Percentiles rank a stretch among this genome's conserved stretches.
phyloP scores from a whole-genome alignment of 345 rosid species.

The Crucihimalaya himalaica region DNA sequence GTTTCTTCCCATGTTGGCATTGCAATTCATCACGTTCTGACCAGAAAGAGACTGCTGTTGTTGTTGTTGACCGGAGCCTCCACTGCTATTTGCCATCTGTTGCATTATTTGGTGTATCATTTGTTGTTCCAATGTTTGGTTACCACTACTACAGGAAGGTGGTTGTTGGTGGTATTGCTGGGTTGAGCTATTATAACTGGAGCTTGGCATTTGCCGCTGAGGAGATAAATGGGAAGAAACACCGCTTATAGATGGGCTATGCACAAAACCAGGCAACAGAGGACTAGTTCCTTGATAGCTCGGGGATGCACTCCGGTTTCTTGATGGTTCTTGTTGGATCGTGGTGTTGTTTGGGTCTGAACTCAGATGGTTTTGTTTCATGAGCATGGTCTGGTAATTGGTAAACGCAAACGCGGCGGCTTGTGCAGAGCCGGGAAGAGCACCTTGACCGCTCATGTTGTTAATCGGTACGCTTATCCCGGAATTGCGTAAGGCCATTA shows the following conservation, averaged over 20 bases:
- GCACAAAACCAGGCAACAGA: conserved; percentile 60
- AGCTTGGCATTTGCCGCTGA: conserved; percentile 56
- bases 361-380: conserved; percentile 81
- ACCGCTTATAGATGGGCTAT: conserved; percentile 43
- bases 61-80: conserved; percentile 38
- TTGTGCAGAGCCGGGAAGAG: conserved; percentile 73
- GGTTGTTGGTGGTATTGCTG: conserved; percentile 55
- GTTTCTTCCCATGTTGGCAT: conserved; percentile 43
- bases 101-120: conserved; percentile 82
- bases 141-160: conserved; percentile 52
- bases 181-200: conserved; percentile 46
- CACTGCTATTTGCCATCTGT: conserved; percentile 58
- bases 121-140: conserved; percentile 70
- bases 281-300: conserved; percentile 62
- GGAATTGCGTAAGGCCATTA: conserved; percentile 64
- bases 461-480: conserved; percentile 57
- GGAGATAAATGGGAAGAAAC: conserved; percentile 54
- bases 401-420: conserved; percentile 79
- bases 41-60: conserved; percentile 37
- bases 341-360: conserved; percentile 53
- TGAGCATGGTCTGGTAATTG: conserved; percentile 70
- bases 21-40: conserved; percentile 44
- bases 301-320: conserved; percentile 65
- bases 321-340: conserved; percentile 63
- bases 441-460: conserved; percentile 65